These are phyloP conservation scores for Acorus gramineus DNA, from an alignment of 106 monocot species.

Conservation along the genomic window DNA sequence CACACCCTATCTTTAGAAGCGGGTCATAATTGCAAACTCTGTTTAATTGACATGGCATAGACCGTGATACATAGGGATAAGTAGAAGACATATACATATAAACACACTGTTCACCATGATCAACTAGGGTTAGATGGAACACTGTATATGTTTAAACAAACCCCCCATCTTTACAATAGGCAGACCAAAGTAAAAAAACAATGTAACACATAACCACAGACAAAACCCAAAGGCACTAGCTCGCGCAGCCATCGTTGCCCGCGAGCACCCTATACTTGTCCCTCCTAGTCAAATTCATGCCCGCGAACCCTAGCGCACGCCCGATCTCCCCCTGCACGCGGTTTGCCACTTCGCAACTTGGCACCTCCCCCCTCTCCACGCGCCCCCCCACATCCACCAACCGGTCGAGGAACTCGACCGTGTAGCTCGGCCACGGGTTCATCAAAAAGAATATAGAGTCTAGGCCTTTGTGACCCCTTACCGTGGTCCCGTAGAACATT, in stretches of 20 bases:
- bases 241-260: slow-evolving; percentile 24
- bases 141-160: too few species aligned
- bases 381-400: neutral
- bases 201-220: too few species aligned
- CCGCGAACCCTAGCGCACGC: slow-evolving; percentile 13
- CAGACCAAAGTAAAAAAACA: too few species aligned
- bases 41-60: too few species aligned
- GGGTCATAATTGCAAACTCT: too few species aligned
- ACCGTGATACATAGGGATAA: too few species aligned
- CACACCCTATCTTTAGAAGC: too few species aligned
- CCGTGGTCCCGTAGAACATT: slow-evolving; percentile 48
- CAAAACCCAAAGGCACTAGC: too few species aligned
- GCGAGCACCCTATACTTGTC: slow-evolving; percentile 37
- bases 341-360: slow-evolving; percentile 19
- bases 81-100: too few species aligned
- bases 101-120: too few species aligned
- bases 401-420: slow-evolving; percentile 14
- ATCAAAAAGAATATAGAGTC: slow-evolving; percentile 53
- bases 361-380: neutral
- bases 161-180: too few species aligned
- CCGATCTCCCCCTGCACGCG: slow-evolving; percentile 22
- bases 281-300: slow-evolving; percentile 26
- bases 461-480: slow-evolving; percentile 31
- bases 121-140: too few species aligned
- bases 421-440: slow-evolving; percentile 39